Conservation (phyloP, 2,329 filamentous ascomycete species). For the Furcasterigmium furcatum region DNA sequence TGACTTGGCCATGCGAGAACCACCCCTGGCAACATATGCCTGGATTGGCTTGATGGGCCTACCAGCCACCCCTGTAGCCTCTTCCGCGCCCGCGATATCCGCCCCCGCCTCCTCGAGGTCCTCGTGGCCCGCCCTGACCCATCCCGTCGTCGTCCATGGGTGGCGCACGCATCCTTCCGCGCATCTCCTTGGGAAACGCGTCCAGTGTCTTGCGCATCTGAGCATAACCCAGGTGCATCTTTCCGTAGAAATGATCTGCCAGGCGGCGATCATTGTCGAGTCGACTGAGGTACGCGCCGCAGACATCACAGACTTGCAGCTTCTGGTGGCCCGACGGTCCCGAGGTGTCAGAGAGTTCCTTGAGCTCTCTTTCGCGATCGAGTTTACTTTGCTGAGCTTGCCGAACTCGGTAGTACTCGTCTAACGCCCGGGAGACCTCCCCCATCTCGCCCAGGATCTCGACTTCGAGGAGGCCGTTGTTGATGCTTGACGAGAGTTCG, state of each 20-base stretch:
- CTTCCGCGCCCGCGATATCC: constrained; percentile 50
- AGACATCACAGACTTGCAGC: constrained; percentile 97
- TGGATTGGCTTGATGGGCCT: too few species aligned
- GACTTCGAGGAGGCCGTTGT: constrained; percentile 80
- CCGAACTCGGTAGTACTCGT: constrained; percentile 83
- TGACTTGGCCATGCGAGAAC: too few species aligned
- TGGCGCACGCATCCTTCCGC: constrained; percentile 61
- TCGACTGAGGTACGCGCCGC: constrained; percentile 87
- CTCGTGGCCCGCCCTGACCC: constrained; percentile 44
- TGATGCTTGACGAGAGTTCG: constrained; percentile 75
- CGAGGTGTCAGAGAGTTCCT: constrained; percentile 84
- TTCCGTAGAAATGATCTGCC: constrained; percentile 97
- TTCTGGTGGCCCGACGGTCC: constrained; percentile 96
- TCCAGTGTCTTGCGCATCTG: constrained; percentile 96
- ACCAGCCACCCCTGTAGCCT: constrained; percentile 49
- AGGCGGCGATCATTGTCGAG: constrained; percentile 92
- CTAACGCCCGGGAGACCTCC: constrained; percentile 76
- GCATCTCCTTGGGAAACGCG: constrained; percentile 80
- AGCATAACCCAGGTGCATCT: constrained; percentile 98
- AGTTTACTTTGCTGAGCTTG: constrained; percentile 78
- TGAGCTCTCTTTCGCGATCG: constrained; percentile 83
- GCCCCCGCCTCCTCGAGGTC: constrained; percentile 48
- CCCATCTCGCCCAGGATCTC: constrained; percentile 79
- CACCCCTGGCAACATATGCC: too few species aligned
- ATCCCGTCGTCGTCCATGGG: constrained; percentile 44